These are phyloP conservation scores for Dipteronia dyeriana DNA, from an alignment of 345 rosid species.

Conservation along the genomic window DNA sequence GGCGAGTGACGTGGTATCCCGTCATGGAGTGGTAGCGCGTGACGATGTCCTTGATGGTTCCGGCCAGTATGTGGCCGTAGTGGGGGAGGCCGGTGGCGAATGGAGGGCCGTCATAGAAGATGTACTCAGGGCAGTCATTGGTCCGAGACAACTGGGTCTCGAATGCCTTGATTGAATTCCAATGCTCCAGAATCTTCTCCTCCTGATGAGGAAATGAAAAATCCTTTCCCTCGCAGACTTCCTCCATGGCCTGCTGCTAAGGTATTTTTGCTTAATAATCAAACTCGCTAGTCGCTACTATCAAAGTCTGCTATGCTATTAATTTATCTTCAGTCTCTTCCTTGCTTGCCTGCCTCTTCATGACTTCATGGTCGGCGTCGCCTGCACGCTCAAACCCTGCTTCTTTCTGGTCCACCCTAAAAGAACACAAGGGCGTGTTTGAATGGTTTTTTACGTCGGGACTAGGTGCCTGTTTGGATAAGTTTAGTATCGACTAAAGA, in stretches of 20 bases:
- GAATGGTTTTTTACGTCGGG: too few species aligned
- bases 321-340: too few species aligned
- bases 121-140: constrained; percentile 61
- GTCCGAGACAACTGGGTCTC: constrained; percentile 70
- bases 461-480: too few species aligned
- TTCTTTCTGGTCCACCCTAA: too few species aligned
- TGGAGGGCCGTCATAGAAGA: constrained; percentile 97
- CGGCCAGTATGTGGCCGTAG: constrained; percentile 96
- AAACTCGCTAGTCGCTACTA: too few species aligned
- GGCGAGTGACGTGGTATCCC: constrained; percentile 90
- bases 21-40: constrained; percentile 89
- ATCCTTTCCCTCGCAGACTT: constrained; percentile 87
- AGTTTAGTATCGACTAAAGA: too few species aligned
- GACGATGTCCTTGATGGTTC: constrained; percentile 92
- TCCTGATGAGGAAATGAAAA: constrained; percentile 83
- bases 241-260: constrained; percentile 62
- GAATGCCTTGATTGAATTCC: constrained; percentile 82
- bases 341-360: too few species aligned
- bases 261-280: too few species aligned
- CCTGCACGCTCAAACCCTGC: too few species aligned
- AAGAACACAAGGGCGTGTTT: too few species aligned
- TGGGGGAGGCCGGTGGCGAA: constrained; percentile 98
- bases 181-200: constrained; percentile 55
- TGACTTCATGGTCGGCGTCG: too few species aligned
- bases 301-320: too few species aligned